These are phyloP conservation scores for Aspergillus homomorphus DNA, from an alignment of 495 filamentous ascomycete genomes.

Conservation along the genomic window DNA sequence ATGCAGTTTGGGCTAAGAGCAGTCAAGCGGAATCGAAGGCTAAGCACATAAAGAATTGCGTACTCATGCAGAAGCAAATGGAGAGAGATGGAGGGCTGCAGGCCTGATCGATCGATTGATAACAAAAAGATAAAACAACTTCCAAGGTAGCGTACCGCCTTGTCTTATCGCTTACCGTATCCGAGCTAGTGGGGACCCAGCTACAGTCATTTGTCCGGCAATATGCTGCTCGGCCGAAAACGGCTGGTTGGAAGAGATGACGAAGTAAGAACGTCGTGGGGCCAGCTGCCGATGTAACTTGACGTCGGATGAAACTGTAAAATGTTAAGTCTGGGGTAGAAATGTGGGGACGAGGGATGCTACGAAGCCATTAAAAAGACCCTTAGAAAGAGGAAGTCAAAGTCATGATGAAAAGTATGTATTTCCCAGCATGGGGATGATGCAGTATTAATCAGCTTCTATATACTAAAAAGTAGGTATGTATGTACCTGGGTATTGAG, in stretches of 20 bases:
- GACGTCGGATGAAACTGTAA: background rate
- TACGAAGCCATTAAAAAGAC: background rate
- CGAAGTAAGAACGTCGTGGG: background rate
- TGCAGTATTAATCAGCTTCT: constrained; percentile 10
- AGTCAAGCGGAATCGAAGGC: too few relatives aligned
- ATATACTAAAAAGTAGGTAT: constrained; percentile 8
- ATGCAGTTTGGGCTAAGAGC: too few relatives aligned
- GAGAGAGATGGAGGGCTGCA: too few relatives aligned
- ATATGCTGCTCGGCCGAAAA: background rate
- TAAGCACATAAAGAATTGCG: too few relatives aligned
- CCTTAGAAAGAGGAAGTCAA: background rate
- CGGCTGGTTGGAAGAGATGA: background rate
- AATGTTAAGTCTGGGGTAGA: background rate
- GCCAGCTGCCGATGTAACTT: background rate
- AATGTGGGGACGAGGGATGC: background rate
- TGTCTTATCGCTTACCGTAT: constrained; percentile 3
- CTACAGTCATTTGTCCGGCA: background rate
- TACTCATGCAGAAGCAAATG: too few relatives aligned
- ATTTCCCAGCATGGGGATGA: background rate
- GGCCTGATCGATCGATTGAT: too few relatives aligned
- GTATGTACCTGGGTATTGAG: constrained; percentile 15
- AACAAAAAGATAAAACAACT: background rate
- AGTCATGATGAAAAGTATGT: background rate
- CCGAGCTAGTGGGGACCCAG: background rate
- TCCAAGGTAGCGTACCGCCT: constrained; percentile 3